Evolutionary conservation across 1,284 basidiomycete genomes (phyloP).

Genomic region (Sporisorium iseilematis-ciliati): DNA sequence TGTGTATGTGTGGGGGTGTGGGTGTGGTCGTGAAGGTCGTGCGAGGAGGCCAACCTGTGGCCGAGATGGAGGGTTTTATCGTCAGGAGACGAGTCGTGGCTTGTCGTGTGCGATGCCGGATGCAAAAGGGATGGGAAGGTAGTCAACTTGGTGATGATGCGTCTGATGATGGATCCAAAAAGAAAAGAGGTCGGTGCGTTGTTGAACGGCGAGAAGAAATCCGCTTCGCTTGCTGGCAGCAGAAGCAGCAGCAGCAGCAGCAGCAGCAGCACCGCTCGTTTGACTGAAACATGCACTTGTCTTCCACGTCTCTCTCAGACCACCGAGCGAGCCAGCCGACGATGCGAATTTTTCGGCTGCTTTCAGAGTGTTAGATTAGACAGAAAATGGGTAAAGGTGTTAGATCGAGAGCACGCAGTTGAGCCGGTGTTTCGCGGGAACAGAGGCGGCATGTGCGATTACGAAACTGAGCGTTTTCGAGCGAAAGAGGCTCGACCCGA

Average conservation of each 20-base stretch:
- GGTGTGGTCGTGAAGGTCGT: neutral
- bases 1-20: neutral
- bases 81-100: neutral
- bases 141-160: neutral
- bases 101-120: neutral
- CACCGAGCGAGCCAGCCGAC: neutral
- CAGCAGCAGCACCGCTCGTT: neutral
- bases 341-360: neutral
- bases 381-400: neutral
- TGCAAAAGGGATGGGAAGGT: neutral
- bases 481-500: no score
- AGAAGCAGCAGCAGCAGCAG: no score
- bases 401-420: neutral
- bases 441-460: conserved; percentile 1
- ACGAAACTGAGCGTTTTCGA: neutral
- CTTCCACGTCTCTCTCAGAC: conserved; percentile 6
- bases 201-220: neutral
- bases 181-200: neutral
- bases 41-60: neutral
- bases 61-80: neutral
- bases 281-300: neutral
- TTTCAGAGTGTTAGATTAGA: neutral
- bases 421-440: neutral
- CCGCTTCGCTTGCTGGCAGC: neutral
- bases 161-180: neutral